Evolutionary conservation across 192 early-diverging fungal genomes (phyloP), one percentile per base, ranked within the genome.

Genomic region (Anaeromyces robustus): DNA sequence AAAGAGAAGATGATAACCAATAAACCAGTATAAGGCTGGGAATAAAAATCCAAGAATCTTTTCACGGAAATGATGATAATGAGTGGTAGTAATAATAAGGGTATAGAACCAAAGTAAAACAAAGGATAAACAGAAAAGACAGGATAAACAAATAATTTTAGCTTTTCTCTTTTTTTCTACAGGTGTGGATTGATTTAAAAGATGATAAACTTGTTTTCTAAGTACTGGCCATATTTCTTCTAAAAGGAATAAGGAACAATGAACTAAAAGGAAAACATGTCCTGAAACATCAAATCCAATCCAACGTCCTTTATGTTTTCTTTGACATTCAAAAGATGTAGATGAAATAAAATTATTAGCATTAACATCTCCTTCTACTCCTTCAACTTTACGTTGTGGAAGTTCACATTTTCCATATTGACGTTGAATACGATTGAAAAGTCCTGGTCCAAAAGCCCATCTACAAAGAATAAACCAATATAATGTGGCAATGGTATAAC

Each of bases 391-490:
- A 29, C 6, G 22, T 78, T 19, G 9, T 5, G 19, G 11, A 80
- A 28, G 30, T 82, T 78, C 86, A 78, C 29, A 81, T 80, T 86
- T 93, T 94, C 9, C 37, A 68, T n/a, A 92, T 92, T 77, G 94
- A 95, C 12, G 92, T 94, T 77, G 80, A 11, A 96, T 83, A 30
- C 94, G 90, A 85, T 96, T 95, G 78, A 96, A 89, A 14, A 95
- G 80, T 81, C 92, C 88, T 29, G 93, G 92, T 3, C 95, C 95
- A 82, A 95, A 94, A 30, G 90, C 90, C 93, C 94, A 95, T 84
- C 95, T 95, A 11, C 94, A 93, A 81, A 95, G 84, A 7, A 94
- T 29, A 80, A 92, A 85, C 96, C 96, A 97, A 86, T 96, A 97
- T 29, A 90, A 77, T 2, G 94, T 94, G 13, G 93, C 93, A 28